Evolutionary conservation across 345 rosid genomes (phyloP), one percentile per base, ranked within the genome.

Genomic region (Murraya paniculata): DNA sequence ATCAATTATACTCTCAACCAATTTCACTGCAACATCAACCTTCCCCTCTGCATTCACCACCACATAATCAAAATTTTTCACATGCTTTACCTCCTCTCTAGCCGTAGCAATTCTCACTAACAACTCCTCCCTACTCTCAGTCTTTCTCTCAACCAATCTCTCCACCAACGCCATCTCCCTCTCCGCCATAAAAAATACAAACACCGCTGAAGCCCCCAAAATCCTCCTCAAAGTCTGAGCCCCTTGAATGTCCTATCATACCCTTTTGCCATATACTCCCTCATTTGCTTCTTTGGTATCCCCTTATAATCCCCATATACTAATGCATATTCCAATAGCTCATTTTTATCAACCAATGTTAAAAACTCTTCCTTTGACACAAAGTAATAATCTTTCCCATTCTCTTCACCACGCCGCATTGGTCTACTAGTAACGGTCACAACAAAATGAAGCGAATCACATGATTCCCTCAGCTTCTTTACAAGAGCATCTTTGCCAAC

Each of bases 401-500:
- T 82, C 33, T 90, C 84, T 84, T 95, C 99, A 5, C 98, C 95
- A 0, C 91, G 84, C 22, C 98, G 79, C 90, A 88, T 92, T 67
- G 84, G 79, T 39, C 96, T 89, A 75, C 89, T 92, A 0, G 96
- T 92, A 0, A 97, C 97, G 3, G 98, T 95, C 14, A 95, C 99
- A 16, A 92, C 97, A 66, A 93, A 95, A 76, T 89, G 99, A 38
- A 93, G 84, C 58, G 84, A 82, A 24, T 86, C 68, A 6, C 96
- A 81, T 0, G 75, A 80, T 70, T 95, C 92, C 64, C 88, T 84
- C 71, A 95, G 87, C 55, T 85, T 87, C 24, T 77, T 89, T 76
- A 95, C 92, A 56, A 95, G 91, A 4, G 98, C 93, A 69, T 93
- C 98, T 84, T 95, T 95, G n/a, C 99, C 99, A 1, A 92, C 99